These are phyloP conservation scores for Ilyonectria sp. DNA, from an alignment of 2,329 filamentous ascomycete genomes.

Conservation along the genomic window DNA sequence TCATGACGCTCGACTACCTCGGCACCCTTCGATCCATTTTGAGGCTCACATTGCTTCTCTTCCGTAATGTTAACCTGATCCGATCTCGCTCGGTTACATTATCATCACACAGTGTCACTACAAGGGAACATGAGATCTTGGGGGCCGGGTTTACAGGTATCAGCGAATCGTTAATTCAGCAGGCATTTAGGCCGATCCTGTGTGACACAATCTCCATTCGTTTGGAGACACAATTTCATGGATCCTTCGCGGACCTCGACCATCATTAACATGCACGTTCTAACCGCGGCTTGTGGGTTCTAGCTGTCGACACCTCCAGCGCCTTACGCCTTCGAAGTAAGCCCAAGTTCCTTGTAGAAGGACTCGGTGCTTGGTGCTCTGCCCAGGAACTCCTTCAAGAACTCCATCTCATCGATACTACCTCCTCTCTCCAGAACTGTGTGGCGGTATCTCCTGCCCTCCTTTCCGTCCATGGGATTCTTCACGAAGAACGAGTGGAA, in stretches of 20 bases:
- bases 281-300: slow-evolving; percentile 19
- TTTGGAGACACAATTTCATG: not conserved
- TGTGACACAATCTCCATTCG: slow-evolving; percentile 3
- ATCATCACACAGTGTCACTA: not conserved
- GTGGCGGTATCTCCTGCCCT: slow-evolving; percentile 83
- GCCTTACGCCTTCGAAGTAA: slow-evolving; percentile 41
- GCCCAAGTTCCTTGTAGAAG: slow-evolving; percentile 84
- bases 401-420: slow-evolving; percentile 85
- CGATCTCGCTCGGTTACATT: not conserved
- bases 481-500: slow-evolving; percentile 85
- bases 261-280: not conserved
- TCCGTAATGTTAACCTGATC: not conserved
- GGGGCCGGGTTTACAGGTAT: slow-evolving; percentile 2
- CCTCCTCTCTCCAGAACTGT: slow-evolving; percentile 85
- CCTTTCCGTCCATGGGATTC: slow-evolving; percentile 82
- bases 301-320: not conserved
- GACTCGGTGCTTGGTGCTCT: slow-evolving; percentile 83
- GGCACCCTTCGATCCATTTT: not conserved
- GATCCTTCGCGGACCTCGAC: slow-evolving; percentile 5
- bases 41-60: not conserved
- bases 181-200: slow-evolving; percentile 2
- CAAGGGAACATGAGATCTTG: slow-evolving; percentile 10
- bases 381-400: slow-evolving; percentile 83
- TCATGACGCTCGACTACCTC: not conserved
- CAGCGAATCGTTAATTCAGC: not conserved